phyloP scores from a whole-genome alignment of 179 eudicot species.

The Actinidia polygama region DNA sequence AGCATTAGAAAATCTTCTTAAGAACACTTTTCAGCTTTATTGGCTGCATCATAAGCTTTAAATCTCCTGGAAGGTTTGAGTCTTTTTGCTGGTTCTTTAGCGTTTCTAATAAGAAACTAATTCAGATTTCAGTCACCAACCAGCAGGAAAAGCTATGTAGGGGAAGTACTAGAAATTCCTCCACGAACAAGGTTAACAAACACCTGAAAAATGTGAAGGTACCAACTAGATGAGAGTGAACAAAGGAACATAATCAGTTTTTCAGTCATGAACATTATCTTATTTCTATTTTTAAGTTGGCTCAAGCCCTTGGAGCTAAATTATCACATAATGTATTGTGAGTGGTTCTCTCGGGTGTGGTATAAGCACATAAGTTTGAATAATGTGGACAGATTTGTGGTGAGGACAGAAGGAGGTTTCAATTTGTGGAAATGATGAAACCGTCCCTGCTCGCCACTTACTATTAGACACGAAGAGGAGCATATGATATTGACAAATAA shows the following conservation, averaged over 20 bases:
- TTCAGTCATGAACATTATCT: neutral
- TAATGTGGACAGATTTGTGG: neutral
- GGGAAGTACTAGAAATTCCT: neutral
- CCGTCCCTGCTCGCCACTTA: neutral
- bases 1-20: no score
- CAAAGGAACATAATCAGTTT: neutral
- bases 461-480: neutral
- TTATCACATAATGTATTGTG: no score
- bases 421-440: neutral
- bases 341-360: neutral
- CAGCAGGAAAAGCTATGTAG: neutral
- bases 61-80: no score
- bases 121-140: no score
- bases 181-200: neutral
- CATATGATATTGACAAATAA: neutral
- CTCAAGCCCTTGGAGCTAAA: neutral
- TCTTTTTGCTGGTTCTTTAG: no score
- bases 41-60: no score
- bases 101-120: no score
- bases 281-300: neutral
- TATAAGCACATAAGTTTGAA: neutral
- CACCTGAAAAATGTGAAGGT: conserved; percentile 4
- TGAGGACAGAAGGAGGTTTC: neutral
- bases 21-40: no score
- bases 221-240: neutral